Base-by-base conservation (phyloP, 352 stramenopile species). In the Globisporangium radiosum region DNA sequence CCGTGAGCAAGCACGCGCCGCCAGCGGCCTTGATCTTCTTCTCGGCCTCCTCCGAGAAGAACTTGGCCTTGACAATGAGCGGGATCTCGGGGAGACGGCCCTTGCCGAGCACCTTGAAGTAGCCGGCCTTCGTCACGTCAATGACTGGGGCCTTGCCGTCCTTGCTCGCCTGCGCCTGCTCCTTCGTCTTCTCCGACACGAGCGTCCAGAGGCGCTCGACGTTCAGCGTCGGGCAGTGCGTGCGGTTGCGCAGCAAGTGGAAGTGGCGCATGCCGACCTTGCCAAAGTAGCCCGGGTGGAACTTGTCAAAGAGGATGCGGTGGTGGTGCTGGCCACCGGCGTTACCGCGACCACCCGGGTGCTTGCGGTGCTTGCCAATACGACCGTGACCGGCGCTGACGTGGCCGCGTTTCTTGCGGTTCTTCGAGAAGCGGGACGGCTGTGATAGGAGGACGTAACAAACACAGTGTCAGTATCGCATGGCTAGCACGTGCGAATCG, bases 201-300 rank as follows among this genome's bases (percentile, higher is more conserved):
- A 99, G 87, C 73, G 93, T 98, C 95, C 98, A 99, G 59, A 99
- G 83, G 76, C 98, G 97, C 83, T 99, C 98, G 69, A 99, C 73
- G 85, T 99, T 99, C 64, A 99, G 85, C 38, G 95, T 99, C 49
- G 97, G 96, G 78, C 95, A 99, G 90, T 98, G 98, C 61, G 85
- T 82, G 58, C 95, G 83, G 86, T 99, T 99, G 62, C 87, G 88
- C 65, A 99, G 84, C 56, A 98, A 49, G 75, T 99, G 98, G 81
- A 99, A 99, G 59, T 98, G 97, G 70, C 98, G 92, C 97, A 99
- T 99, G 96, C 98, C 98, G 64, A 99, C 97, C 89, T 99, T 99
- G 94, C 98, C 98, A 72, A 99, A 99, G 90, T 99, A 99, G 97
- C 98, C 97, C 78, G 97, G 97, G 76, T 99, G 97, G 79, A 98